Base-by-base conservation (phyloP, 2,329 filamentous ascomycete genomes). In the Lasiodiplodia gonubiensis region DNA sequence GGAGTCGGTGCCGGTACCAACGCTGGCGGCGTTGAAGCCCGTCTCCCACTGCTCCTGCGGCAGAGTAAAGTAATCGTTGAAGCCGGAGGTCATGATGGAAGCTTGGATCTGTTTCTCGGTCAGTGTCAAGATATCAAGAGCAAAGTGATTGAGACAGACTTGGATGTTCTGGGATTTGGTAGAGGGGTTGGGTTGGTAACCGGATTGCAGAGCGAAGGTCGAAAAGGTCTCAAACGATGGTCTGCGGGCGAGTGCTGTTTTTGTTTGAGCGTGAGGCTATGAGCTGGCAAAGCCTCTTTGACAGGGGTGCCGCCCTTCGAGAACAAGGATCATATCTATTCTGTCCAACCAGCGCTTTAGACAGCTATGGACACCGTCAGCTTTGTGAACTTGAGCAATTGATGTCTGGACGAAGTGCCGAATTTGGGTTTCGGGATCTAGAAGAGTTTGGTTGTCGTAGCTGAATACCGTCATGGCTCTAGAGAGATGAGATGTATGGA, bases 291-390 rank as follows among this genome's bases (percentile, higher is more conserved):
- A 25, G 11, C 5, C 30, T 2, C 2, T 10, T 16, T n/a, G 37
- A 46, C 55, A 60, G 8, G 55, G 55, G 39, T 48, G 55, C 16
- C 55, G 39, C 55, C 55, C 55, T 60, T 60, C 27, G 53, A 55
- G 53, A 33, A 2, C 35, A 25, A 30, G 53, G 18, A 27, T 33
- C 16, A 55, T 23, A 21, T n/a, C 42, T 3, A 14, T 5, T 33
- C 18, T n/a, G 12, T 1, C 3, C 12, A 23, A 12, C 10, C 16
- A 54, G 18, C 12, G 3, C 6, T 3, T 11, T 6, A 14, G 21
- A 6, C 5, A 27, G 7, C 11, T 14, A 23, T 1, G 25, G 0
- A 11, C 49, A 18, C 23, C 11, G 12, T 52, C 3, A 46, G 18
- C 5, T 7, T 27, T 18, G 23, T 18, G 12, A 16, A 52, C 18